Conservation (phyloP, 306 rosid species). For the Bauhinia variegata region DNA sequence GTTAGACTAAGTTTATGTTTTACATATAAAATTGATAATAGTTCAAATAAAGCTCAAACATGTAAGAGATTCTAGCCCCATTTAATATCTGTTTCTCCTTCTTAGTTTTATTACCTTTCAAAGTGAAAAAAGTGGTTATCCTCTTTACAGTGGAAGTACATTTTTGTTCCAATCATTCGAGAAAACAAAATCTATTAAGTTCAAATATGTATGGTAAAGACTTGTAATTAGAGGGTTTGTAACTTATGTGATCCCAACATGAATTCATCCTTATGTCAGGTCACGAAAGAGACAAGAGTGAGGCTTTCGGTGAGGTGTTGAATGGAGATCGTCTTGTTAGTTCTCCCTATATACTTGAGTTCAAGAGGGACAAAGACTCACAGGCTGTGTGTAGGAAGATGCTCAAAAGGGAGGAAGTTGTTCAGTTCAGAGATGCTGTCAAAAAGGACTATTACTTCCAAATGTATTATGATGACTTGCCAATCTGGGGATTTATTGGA, state of each 20-base stretch:
- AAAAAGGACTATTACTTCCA: constrained; percentile 91
- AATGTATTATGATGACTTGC: constrained; percentile 96
- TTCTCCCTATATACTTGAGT: constrained; percentile 79
- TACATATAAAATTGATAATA: neutral
- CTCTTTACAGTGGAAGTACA: constrained; percentile 11
- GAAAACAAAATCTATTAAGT: constrained; percentile 9
- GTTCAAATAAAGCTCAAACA: neutral
- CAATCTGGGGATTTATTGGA: constrained; percentile 95
- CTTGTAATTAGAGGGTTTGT: constrained; percentile 7
- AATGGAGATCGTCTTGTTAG: constrained; percentile 98
- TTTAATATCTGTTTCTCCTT: neutral
- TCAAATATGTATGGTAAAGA: constrained; percentile 9
- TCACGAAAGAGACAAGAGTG: constrained; percentile 76
- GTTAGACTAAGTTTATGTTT: neutral
- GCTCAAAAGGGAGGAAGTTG: constrained; percentile 65
- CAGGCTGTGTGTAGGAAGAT: constrained; percentile 59
- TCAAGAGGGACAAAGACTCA: constrained; percentile 67
- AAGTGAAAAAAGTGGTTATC: neutral
- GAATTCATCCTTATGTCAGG: constrained; percentile 49
- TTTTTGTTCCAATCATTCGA: neutral
- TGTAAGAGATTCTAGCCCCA: neutral
- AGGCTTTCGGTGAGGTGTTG: constrained; percentile 96
- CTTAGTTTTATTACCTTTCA: neutral
- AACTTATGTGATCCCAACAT: neutral
- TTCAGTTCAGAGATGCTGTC: constrained; percentile 74